Evolutionary conservation across 768 basidiomycete species (phyloP).

Genomic region (Suillus plorans): DNA sequence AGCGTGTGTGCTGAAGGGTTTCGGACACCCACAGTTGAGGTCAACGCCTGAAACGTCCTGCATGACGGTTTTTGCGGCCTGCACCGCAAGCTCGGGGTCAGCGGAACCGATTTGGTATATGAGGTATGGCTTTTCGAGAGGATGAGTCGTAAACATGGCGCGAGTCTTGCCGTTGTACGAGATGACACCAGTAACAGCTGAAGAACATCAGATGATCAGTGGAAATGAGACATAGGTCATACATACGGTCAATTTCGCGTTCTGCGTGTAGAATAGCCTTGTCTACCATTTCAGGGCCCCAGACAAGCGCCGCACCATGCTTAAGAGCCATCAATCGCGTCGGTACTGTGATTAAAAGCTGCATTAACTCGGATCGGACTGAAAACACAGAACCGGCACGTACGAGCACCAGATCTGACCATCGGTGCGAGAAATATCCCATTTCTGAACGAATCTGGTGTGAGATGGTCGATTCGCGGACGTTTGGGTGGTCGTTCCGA

Average conservation of each 20-base stretch:
- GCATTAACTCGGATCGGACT: neutral
- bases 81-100: constrained; percentile 85
- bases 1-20: constrained; percentile 88
- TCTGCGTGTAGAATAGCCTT: constrained; percentile 88
- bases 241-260: constrained; percentile 84
- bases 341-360: constrained; percentile 55
- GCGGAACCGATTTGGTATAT: constrained; percentile 96
- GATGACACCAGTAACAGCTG: constrained; percentile 84
- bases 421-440: constrained; percentile 97
- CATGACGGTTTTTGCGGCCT: constrained; percentile 85
- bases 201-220: neutral
- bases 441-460: constrained; percentile 76
- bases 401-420: constrained; percentile 91
- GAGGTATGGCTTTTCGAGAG: constrained; percentile 90
- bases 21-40: constrained; percentile 97
- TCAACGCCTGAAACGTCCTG: constrained; percentile 93
- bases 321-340: constrained; percentile 85
- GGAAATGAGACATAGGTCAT: neutral
- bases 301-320: constrained; percentile 91
- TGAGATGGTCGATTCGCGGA: constrained; percentile 56
- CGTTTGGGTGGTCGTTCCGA: constrained; percentile 45
- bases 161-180: constrained; percentile 82
- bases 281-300: constrained; percentile 97
- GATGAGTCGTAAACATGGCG: constrained; percentile 90
- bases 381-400: constrained; percentile 29